Evolutionary conservation across 805 yeast genomes (phyloP).

Genomic region (Barnettozyma californica): DNA sequence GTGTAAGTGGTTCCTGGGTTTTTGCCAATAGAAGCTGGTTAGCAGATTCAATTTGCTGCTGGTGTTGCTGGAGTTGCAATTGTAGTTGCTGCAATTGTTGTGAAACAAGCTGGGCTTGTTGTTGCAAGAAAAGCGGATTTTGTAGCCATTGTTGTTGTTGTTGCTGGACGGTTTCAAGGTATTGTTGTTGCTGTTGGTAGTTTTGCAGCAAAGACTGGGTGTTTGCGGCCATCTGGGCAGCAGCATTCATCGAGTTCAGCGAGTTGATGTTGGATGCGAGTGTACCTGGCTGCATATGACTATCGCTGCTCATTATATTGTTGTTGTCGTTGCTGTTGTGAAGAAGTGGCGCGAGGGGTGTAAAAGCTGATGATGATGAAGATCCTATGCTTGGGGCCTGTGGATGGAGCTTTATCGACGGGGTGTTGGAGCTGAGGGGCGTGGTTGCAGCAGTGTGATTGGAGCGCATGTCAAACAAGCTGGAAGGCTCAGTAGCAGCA

Average conservation of each 20-base stretch:
- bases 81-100: conserved; percentile 24
- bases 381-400: background rate
- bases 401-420: conserved; percentile 4
- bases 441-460: conserved; percentile 12
- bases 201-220: conserved; percentile 16
- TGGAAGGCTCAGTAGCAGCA: background rate
- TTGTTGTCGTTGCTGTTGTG: conserved; percentile 1
- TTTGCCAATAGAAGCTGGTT: conserved; percentile 11
- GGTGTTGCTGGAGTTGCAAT: conserved; percentile 25
- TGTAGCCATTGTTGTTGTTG: conserved; percentile 17
- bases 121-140: conserved; percentile 22
- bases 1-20: conserved; percentile 19
- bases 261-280: background rate
- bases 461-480: conserved; percentile 4
- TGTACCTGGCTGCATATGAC: background rate
- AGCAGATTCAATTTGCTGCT: conserved; percentile 25
- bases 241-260: background rate
- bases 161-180: conserved; percentile 17
- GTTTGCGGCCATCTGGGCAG: conserved; percentile 8
- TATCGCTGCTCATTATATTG: conserved; percentile 2
- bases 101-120: conserved; percentile 22
- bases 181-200: conserved; percentile 21
- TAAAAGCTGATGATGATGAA: background rate
- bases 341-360: background rate
- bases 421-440: conserved; percentile 10